Evolutionary conservation across 257 asterid genomes (phyloP), one percentile per base, ranked within the genome.

Genomic region (Petunia secreta): DNA sequence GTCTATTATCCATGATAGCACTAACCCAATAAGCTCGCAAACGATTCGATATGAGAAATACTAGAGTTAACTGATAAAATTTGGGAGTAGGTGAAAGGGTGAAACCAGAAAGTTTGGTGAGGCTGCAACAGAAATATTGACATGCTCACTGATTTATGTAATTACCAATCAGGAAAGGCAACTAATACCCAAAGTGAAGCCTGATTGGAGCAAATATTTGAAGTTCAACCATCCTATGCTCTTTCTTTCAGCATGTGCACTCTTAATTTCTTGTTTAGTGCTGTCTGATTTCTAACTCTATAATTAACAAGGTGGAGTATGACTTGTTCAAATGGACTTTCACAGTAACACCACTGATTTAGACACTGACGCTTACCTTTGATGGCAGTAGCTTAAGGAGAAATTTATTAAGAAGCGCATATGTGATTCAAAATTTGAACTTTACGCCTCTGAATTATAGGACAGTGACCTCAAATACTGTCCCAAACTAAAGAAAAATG

Each of bases 281-380:
- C 57, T 68, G 9, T 68, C n/a, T n/a, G 7, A 43, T 68, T 68
- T 40, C 2, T 44, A 8, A 43, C 55, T 67, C 38, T 41, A 41
- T 53, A 39, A 66, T 15, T 3, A 2, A 15, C 4, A 41, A 2
- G 38, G 15, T 66, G 15, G 25, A 4, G 8, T 6, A 57, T 15
- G 75, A 41, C 53, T 66, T 15, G 54, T 41, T 66, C 54, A 65
- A 65, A 65, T 40, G 13, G 36, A 65, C 64, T 59, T 58, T 16
- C 64, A 16, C 1, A 6, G 38, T 6, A 59, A 14, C 10, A 5
- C 11, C 38, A 16, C 14, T 2, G 55, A 50, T 58, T 5, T 58
- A 58, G 63, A 58, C 34, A 58, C 25, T 25, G 25, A 25, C 25
- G 25, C 25, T 25, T 25, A 25, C 25, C 25, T 25, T 25, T 25